These are phyloP conservation scores for Neurospora terricola DNA, from an alignment of 495 filamentous ascomycete genomes.

Conservation along the genomic window DNA sequence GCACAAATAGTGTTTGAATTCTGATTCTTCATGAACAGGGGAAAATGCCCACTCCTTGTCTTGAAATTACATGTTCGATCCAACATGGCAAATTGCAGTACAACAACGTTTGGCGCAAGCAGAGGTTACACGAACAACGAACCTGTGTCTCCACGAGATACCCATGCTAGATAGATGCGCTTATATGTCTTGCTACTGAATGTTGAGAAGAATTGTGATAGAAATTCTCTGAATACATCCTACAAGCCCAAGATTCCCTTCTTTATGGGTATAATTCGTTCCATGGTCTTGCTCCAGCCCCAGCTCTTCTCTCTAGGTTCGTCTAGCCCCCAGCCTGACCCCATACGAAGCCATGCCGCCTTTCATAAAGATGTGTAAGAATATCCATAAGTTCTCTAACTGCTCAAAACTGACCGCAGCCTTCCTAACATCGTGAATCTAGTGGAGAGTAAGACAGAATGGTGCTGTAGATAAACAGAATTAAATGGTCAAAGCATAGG, in stretches of 20 bases:
- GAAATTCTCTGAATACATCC: background rate
- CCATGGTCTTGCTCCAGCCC: background rate
- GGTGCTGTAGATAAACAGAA: background rate
- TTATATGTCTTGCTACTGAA: background rate
- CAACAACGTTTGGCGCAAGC: background rate
- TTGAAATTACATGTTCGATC: background rate
- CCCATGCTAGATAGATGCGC: background rate
- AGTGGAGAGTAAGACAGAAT: background rate
- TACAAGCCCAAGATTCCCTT: background rate
- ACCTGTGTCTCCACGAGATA: background rate
- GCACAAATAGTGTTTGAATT: background rate
- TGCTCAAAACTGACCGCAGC: background rate
- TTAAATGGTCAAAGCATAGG: background rate
- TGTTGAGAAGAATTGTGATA: background rate
- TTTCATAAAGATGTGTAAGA: background rate
- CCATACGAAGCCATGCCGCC: background rate
- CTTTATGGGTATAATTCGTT: background rate
- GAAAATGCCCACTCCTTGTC: background rate
- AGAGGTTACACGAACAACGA: background rate
- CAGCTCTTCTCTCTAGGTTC: background rate
- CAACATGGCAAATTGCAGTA: background rate
- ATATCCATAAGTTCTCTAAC: background rate
- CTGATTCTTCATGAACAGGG: background rate
- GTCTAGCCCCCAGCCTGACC: background rate
- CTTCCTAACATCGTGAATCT: background rate